A percentile compares a stretch with the other conserved stretches of the same genome.
These are phyloP conservation scores for Vitis vinifera DNA, from an alignment of 164 flowering plant species.

Conservation along the genomic window ASM3070453v1 NC_081815.1:17041501-17042000, in stretches of 20 bases:
- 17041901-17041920: constrained; percentile 46
- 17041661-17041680: constrained; percentile 60
- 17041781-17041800: constrained; percentile 61
- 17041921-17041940: constrained; percentile 48
- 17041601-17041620: constrained; percentile 86
- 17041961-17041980: constrained; percentile 18
- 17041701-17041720: constrained; percentile 24
- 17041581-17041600: constrained; percentile 66
- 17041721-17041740: constrained; percentile 21
- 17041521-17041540: too few relatives aligned
- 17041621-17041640: constrained; percentile 77
- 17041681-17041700: constrained; percentile 37
- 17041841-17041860: constrained; percentile 70
- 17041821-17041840: constrained; percentile 43
- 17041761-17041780: constrained; percentile 34
- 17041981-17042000: constrained; percentile 5
- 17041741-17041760: constrained; percentile 17
- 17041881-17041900: constrained; percentile 70
- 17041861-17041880: constrained; percentile 77
- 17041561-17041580: constrained; percentile 18
- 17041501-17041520: too few relatives aligned
- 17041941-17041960: constrained; percentile 12
- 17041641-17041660: constrained; percentile 55
- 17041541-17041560: too few relatives aligned
- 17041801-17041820: constrained; percentile 74